Conservation (phyloP, 768 basidiomycete genomes). For the Boletus insuetus region DNA sequence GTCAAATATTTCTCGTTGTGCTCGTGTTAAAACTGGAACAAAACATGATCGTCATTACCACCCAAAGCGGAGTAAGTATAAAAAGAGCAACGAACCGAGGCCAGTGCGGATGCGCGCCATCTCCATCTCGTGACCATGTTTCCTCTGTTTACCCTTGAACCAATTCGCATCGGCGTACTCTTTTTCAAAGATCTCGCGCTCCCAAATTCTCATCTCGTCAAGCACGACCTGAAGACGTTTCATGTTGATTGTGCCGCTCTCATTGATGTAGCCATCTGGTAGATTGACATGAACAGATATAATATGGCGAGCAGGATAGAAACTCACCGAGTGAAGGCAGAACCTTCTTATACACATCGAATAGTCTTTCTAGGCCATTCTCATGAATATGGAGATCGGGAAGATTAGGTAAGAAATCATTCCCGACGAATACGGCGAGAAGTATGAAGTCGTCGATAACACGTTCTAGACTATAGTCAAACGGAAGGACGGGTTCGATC, state of each 20-base stretch:
- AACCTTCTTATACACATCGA: conserved; percentile 93
- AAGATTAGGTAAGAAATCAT: conserved; percentile 95
- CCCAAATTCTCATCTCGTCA: conserved; percentile 85
- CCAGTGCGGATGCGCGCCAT: conserved; percentile 53
- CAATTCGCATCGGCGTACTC: conserved; percentile 88
- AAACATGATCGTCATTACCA: background rate
- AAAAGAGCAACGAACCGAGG: conserved; percentile 50
- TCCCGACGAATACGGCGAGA: conserved; percentile 95
- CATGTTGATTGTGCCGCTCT: conserved; percentile 78
- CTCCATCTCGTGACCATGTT: conserved; percentile 66
- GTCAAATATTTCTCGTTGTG: conserved; percentile 78
- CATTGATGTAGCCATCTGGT: conserved; percentile 90
- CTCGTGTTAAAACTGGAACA: conserved; percentile 58
- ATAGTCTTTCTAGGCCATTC: conserved; percentile 89
- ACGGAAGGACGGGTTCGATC: conserved; percentile 63
- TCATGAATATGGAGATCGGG: conserved; percentile 98
- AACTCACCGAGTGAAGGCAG: conserved; percentile 68
- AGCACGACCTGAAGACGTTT: conserved; percentile 81
- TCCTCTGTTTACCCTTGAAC: conserved; percentile 91
- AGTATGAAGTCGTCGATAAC: conserved; percentile 98
- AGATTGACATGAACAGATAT: background rate
- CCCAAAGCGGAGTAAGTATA: background rate
- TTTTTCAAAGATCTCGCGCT: conserved; percentile 87
- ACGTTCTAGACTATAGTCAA: conserved; percentile 86
- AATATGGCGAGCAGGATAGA: background rate